Evolutionary conservation across 1,139 yeast species (phyloP).

Genomic region (Pichia sp.): DNA sequence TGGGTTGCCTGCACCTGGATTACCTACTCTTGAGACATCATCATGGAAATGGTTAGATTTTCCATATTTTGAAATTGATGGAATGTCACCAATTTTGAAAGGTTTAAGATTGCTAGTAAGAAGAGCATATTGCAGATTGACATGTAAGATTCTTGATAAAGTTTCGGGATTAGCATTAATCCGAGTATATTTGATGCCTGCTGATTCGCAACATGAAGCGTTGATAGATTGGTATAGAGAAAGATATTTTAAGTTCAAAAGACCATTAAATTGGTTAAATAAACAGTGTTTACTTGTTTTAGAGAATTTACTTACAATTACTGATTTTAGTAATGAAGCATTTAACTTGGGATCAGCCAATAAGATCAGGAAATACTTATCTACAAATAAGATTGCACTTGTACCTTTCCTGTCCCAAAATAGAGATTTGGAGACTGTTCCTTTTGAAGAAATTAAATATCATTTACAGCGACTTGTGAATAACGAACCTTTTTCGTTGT

Average conservation of each 20-base stretch:
- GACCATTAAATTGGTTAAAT: conserved; percentile 27
- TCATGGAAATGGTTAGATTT: conserved; percentile 53
- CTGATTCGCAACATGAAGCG: conserved; percentile 37
- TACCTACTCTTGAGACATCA: conserved; percentile 31
- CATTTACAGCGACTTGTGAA: conserved; percentile 35
- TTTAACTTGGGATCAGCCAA: conserved; percentile 22
- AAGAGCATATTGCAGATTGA: conserved; percentile 38
- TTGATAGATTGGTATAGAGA: conserved; percentile 33
- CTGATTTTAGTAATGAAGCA: conserved; percentile 36
- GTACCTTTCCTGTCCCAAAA: not conserved
- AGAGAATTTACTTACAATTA: conserved; percentile 30
- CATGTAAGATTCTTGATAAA: conserved; percentile 32
- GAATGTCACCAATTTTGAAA: conserved; percentile 20
- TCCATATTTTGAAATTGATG: conserved; percentile 20
- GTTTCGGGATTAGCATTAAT: conserved; percentile 25
- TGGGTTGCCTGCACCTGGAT: conserved; percentile 31
- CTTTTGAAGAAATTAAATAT: conserved; percentile 20
- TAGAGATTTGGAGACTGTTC: not conserved
- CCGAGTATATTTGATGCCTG: conserved; percentile 46
- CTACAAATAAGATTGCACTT: conserved; percentile 12
- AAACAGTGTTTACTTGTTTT: conserved; percentile 31
- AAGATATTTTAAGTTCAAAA: conserved; percentile 27
- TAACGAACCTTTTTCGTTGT: conserved; percentile 15
- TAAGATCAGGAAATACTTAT: conserved; percentile 11
- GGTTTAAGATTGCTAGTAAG: conserved; percentile 39